Evolutionary conservation across 805 yeast genomes (phyloP).

Genomic region (Starmerella scarabaei): DNA sequence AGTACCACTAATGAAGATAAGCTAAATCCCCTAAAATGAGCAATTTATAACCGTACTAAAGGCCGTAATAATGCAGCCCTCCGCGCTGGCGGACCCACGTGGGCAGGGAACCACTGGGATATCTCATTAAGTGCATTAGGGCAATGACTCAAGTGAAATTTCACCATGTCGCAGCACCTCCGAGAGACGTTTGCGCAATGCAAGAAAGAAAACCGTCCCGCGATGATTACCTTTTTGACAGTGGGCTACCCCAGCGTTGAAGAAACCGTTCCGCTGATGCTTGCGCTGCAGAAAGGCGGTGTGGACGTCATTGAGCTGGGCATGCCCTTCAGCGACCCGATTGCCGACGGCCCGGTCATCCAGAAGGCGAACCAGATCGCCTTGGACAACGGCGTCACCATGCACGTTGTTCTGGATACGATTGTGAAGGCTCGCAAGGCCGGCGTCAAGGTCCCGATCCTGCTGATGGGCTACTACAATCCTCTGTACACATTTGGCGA

Average conservation of each 20-base stretch:
- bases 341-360: conserved; percentile 97
- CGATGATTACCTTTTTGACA: conserved; percentile 82
- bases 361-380: conserved; percentile 75
- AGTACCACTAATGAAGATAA: too few species aligned
- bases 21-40: too few species aligned
- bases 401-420: conserved; percentile 52
- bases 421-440: conserved; percentile 61
- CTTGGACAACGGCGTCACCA: conserved; percentile 67
- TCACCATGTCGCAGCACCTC: conserved; percentile 39
- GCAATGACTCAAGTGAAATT: background rate
- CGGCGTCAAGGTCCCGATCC: conserved; percentile 80
- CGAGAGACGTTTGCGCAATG: conserved; percentile 49
- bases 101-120: background rate
- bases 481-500: conserved; percentile 88
- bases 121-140: background rate
- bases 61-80: too few species aligned
- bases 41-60: too few species aligned
- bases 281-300: conserved; percentile 89
- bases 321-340: conserved; percentile 93
- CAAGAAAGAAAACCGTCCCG: conserved; percentile 59
- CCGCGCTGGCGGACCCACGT: background rate
- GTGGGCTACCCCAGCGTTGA: conserved; percentile 86
- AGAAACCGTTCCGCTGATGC: conserved; percentile 74
- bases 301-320: conserved; percentile 92
- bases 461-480: conserved; percentile 96